Evolutionary conservation across 768 basidiomycete genomes (phyloP).

Genomic region (Kondoa malvinella): DNA sequence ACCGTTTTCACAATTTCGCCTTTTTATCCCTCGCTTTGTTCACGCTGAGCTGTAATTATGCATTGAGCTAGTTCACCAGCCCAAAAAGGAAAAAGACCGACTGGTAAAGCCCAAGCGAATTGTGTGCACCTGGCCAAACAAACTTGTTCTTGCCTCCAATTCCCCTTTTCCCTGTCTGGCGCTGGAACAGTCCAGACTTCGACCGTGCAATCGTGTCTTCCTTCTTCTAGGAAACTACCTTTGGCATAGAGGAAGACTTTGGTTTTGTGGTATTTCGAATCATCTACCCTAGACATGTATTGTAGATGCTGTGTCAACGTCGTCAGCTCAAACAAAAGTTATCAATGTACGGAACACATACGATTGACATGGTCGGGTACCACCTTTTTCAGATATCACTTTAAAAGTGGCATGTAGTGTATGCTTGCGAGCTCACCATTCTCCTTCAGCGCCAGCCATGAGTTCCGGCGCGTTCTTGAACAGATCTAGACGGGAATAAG

Average conservation of each 20-base stretch:
- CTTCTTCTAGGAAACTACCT: neutral
- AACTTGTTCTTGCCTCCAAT: neutral
- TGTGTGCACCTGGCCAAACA: neutral
- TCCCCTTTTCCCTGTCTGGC: neutral
- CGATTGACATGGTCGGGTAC: conserved; percentile 6
- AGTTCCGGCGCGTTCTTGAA: conserved; percentile 6
- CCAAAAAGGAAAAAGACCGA: too few relatives aligned
- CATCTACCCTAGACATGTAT: neutral
- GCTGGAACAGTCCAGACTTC: neutral
- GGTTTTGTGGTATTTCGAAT: neutral
- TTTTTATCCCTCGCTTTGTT: too few relatives aligned
- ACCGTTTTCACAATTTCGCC: too few relatives aligned
- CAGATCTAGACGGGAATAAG: too few relatives aligned
- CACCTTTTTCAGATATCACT: too few relatives aligned
- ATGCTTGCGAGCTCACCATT: too few relatives aligned
- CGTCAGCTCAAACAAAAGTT: too few relatives aligned
- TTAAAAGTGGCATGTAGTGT: too few relatives aligned
- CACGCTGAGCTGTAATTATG: too few relatives aligned
- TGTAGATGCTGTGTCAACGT: too few relatives aligned
- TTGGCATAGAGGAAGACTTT: conserved; percentile 2
- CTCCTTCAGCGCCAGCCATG: neutral
- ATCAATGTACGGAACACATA: too few relatives aligned
- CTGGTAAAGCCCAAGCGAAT: neutral
- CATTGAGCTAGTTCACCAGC: too few relatives aligned
- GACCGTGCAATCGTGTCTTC: conserved; percentile 1